A percentile compares a stretch with the other conserved stretches of the same genome.
Evolutionary conservation across 164 flowering plant genomes (phyloP).

Genomic region (Stephania cephalantha): DNA sequence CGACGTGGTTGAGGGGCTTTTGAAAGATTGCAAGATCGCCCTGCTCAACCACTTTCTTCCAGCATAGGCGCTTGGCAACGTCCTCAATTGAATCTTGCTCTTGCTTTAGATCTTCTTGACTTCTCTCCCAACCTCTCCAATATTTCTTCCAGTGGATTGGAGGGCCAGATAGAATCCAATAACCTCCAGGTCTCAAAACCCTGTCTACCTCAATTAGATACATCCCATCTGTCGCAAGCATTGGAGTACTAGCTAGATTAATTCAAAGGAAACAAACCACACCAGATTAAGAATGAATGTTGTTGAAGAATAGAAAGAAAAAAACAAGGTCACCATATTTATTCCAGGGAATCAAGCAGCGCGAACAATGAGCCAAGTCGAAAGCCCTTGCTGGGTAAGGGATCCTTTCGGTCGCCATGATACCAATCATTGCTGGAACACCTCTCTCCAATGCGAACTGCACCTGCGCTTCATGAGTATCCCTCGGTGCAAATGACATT

Average conservation of each 20-base stretch:
- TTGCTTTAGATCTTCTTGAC: conserved; percentile 76
- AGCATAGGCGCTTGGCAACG: conserved; percentile 67
- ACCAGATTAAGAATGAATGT: too few species aligned
- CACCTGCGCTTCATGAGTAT: conserved; percentile 97
- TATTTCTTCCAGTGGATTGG: conserved; percentile 85
- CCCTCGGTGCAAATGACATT: conserved; percentile 99
- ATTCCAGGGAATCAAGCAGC: conserved; percentile 93
- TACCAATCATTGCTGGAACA: conserved; percentile 93
- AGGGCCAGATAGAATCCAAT: conserved; percentile 97
- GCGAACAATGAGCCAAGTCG: conserved; percentile 98
- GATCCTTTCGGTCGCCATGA: conserved; percentile 68
- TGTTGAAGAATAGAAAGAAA: too few species aligned
- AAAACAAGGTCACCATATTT: conserved; percentile 39
- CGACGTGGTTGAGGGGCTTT: conserved; percentile 84
- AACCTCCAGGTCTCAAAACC: conserved; percentile 94
- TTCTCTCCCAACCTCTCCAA: conserved; percentile 98
- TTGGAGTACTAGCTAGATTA: not conserved
- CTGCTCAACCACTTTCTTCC: conserved; percentile 86
- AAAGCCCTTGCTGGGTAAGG: conserved; percentile 97
- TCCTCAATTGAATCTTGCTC: conserved; percentile 88
- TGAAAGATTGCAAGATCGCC: conserved; percentile 78
- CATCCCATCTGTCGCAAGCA: conserved; percentile 54
- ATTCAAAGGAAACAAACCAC: not conserved
- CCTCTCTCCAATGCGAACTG: conserved; percentile 95
- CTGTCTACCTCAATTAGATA: conserved; percentile 89